Percentiles rank a stretch among this genome's conserved stretches.
phyloP scores from a whole-genome alignment of 805 yeast genomes.

The Nakazawaea sp. region DNA sequence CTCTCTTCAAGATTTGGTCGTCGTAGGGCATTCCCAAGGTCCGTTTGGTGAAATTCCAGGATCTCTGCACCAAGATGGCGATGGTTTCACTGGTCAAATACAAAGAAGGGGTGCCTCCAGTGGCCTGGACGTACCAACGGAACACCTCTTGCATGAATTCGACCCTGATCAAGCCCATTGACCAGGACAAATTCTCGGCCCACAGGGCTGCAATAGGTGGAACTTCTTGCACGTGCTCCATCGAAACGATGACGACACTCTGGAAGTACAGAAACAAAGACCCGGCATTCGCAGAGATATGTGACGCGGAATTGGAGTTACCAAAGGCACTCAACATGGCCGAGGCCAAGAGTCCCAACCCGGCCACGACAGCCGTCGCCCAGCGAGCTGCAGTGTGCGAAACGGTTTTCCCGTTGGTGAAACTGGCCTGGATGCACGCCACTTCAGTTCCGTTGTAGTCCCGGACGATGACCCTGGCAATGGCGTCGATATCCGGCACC shows the following conservation, averaged over 20 bases:
- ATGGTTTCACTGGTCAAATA: constrained; percentile 54
- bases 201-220: constrained; percentile 93
- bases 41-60: constrained; percentile 24
- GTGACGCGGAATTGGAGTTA: constrained; percentile 83
- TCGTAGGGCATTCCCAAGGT: constrained; percentile 7
- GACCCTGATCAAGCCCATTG: constrained; percentile 82
- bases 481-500: constrained; percentile 85
- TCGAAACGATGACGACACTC: constrained; percentile 72
- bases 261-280: constrained; percentile 85
- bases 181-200: constrained; percentile 91
- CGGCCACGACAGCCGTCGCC: constrained; percentile 91
- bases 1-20: constrained; percentile 18
- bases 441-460: constrained; percentile 33
- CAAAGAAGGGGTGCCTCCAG: constrained; percentile 81
- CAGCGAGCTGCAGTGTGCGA: constrained; percentile 78
- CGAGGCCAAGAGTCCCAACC: constrained; percentile 78
- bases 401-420: constrained; percentile 75
- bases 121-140: constrained; percentile 79
- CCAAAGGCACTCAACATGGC: constrained; percentile 81
- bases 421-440: constrained; percentile 72
- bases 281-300: constrained; percentile 79
- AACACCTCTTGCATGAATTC: constrained; percentile 79
- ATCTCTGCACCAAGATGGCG: constrained; percentile 72
- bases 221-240: constrained; percentile 78
- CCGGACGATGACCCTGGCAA: constrained; percentile 46